Base-by-base conservation (phyloP, 768 basidiomycete genomes). In the Termitomyces bulborhizus region DNA sequence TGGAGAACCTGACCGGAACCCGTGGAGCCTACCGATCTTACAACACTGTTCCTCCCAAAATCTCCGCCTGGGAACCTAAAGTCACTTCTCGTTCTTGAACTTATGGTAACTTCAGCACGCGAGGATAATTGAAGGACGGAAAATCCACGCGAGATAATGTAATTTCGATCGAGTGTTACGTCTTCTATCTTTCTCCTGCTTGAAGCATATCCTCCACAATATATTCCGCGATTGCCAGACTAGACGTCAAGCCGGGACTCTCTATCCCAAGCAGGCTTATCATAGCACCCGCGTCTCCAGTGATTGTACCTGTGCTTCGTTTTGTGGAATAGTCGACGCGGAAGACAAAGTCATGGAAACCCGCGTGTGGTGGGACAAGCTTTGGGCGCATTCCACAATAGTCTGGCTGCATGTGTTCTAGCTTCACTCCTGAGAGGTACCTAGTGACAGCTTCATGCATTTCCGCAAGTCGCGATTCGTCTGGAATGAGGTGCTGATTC, bases 1-100 rank as follows among this genome's bases (percentile, higher is more conserved):
- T 80, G 1, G 94, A 97, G 76, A 96, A 90, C 69, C 65, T 98
- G 68, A 98, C 95, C 4, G 96, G 94, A 12, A 97, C 95, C 6
- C 77, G 93, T 44, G 96, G 92, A 48, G 91, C 92, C 11, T 98
- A 86, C 76, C 87, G 82, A 62, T 71, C 90, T 0, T 98, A 98
- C 72, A 91, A 91, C 65, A 98, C 96, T 2, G 85, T 76, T 32
- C 80, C 77, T 46, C 88, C 92, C 16, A 97, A 97, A 74, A 76
- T 92, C 59, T 76, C 78, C 31, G 80, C 85, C 4, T 98, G 95
- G 95, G 78, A 90, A 58, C 90, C 93, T 21, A 88, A 84, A 67
- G 76, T 84, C 34, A 63, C 72, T 26, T 55, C 78, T 29, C 83
- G 90, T 40, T 75, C 56, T 29, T 60, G 37, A 57, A 41, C 27